Evolutionary conservation across 73 alveolate species (phyloP).

Genomic region (Paramecium sonneborni): DNA sequence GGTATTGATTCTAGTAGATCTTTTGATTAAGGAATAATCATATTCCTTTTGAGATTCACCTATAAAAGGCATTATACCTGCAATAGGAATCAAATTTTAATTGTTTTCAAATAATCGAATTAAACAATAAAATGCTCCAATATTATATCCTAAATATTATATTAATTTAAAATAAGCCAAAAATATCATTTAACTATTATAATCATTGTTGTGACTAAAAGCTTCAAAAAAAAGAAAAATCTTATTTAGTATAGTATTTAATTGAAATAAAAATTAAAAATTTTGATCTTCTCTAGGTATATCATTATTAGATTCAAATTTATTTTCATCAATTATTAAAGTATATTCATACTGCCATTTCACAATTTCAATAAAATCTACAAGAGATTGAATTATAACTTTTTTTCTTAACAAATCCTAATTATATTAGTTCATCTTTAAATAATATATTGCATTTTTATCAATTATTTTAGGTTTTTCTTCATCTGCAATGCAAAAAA

Average conservation of each 20-base stretch:
- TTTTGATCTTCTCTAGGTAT: background rate
- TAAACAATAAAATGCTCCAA: slow-evolving; percentile 37
- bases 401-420: slow-evolving; percentile 8
- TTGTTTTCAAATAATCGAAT: slow-evolving; percentile 1
- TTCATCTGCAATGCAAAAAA: background rate
- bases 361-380: background rate
- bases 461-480: background rate
- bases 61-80: slow-evolving; percentile 37
- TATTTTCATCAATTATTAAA: background rate
- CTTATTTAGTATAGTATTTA: background rate
- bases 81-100: slow-evolving; percentile 12
- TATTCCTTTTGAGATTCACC: background rate
- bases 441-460: background rate
- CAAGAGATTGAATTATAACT: background rate
- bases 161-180: background rate
- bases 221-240: background rate
- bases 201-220: background rate
- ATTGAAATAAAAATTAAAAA: background rate
- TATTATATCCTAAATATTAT: background rate
- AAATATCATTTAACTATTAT: slow-evolving; percentile 14
- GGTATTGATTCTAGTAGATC: slow-evolving; percentile 10
- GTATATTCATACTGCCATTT: slow-evolving; percentile 8
- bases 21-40: background rate
- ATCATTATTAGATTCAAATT: background rate
- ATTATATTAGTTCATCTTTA: background rate